These are phyloP conservation scores for Emmonsia crescens DNA, from an alignment of 2,329 filamentous ascomycete genomes.

Conservation along the genomic window DNA sequence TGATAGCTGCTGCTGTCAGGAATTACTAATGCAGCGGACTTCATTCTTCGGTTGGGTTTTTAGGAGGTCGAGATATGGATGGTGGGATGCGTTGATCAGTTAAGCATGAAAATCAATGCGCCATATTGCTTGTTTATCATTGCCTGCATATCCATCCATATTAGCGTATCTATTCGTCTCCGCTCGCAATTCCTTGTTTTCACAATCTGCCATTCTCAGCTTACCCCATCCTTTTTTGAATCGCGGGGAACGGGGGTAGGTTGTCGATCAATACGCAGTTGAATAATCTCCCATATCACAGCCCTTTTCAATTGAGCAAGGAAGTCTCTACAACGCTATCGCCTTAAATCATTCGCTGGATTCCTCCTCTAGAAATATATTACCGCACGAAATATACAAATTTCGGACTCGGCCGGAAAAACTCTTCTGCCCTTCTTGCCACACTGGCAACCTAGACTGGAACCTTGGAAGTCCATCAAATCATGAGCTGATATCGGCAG, in stretches of 20 bases:
- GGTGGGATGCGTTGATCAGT: too few relatives aligned
- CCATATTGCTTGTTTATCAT: not conserved
- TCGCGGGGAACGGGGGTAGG: not conserved
- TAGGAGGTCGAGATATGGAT: not conserved
- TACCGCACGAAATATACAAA: too few relatives aligned
- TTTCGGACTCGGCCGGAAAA: not conserved
- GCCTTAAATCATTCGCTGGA: not conserved
- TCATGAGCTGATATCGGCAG: too few relatives aligned
- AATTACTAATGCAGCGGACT: not conserved
- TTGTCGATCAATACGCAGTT: not conserved
- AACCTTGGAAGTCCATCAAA: too few relatives aligned
- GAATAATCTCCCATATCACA: too few relatives aligned
- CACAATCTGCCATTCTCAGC: too few relatives aligned
- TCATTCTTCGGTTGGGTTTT: not conserved
- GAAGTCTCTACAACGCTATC: too few relatives aligned
- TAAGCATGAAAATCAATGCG: too few relatives aligned
- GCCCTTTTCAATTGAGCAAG: too few relatives aligned
- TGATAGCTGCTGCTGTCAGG: not conserved
- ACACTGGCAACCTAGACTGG: too few relatives aligned
- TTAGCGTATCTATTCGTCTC: not conserved
- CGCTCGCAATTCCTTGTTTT: not conserved
- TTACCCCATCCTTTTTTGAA: not conserved
- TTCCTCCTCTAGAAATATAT: too few relatives aligned
- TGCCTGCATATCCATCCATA: not conserved
- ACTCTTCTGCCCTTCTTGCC: too few relatives aligned